Conservation (phyloP, 1,284 basidiomycete species). For the Exsudoporus floridanus region DNA sequence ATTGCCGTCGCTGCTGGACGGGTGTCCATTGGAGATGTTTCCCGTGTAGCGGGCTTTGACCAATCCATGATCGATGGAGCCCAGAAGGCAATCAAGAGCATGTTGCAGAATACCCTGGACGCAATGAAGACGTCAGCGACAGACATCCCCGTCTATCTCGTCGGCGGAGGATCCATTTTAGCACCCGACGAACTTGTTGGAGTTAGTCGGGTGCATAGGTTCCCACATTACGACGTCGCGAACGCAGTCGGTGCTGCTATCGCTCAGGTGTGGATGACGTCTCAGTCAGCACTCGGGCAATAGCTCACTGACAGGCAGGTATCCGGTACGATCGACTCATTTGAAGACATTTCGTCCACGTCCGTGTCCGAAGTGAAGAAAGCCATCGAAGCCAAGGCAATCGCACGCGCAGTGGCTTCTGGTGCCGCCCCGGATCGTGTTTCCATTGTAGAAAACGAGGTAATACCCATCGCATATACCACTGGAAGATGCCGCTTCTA, state of each 20-base stretch:
- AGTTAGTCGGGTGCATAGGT: constrained; percentile 49
- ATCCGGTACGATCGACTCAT: constrained; percentile 40
- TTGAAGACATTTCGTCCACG: constrained; percentile 43
- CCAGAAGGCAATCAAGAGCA: constrained; percentile 43
- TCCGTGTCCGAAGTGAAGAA: constrained; percentile 45
- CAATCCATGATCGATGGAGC: constrained; percentile 32
- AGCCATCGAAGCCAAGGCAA: constrained; percentile 39
- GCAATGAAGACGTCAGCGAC: constrained; percentile 58
- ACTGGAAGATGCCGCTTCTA: constrained; percentile 44
- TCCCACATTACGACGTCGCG: constrained; percentile 53
- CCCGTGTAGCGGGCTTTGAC: constrained; percentile 35
- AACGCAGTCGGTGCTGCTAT: constrained; percentile 60
- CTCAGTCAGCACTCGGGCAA: background rate
- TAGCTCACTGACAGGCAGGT: constrained; percentile 30
- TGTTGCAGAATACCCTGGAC: constrained; percentile 50
- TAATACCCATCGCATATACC: constrained; percentile 38
- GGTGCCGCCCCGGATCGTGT: constrained; percentile 37
- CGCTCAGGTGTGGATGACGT: constrained; percentile 31
- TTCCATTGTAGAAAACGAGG: constrained; percentile 39
- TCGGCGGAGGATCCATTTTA: constrained; percentile 55
- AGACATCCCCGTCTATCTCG: constrained; percentile 49
- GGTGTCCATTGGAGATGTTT: constrained; percentile 42
- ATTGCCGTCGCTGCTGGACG: constrained; percentile 48
- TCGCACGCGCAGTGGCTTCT: constrained; percentile 46
- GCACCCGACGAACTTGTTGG: constrained; percentile 49